Conservation (phyloP, 345 rosid species). For the Mallotus nudiflorus region DNA sequence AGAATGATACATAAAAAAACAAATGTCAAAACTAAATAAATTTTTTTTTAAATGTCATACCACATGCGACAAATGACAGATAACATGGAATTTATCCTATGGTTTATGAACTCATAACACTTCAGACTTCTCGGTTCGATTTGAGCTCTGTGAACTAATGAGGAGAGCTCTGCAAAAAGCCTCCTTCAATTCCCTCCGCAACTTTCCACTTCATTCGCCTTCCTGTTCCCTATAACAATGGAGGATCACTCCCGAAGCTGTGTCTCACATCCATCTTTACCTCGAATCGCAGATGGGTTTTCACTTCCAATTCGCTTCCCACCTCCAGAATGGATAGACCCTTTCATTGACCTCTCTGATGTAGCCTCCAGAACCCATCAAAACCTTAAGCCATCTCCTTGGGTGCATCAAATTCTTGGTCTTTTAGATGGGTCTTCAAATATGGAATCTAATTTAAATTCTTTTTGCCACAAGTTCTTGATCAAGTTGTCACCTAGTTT, state of each 20-base stretch:
- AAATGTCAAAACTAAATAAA: no score
- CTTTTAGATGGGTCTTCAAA: slow-evolving; percentile 63
- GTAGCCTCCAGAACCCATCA: slow-evolving; percentile 38
- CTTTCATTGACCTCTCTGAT: slow-evolving; percentile 69
- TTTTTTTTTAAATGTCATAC: no score
- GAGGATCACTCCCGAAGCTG: slow-evolving; percentile 19
- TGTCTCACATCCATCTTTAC: slow-evolving; percentile 14
- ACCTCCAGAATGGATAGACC: slow-evolving; percentile 90
- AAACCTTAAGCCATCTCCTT: slow-evolving; percentile 60
- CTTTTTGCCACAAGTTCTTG: slow-evolving; percentile 58
- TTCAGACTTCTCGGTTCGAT: no score
- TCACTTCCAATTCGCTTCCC: slow-evolving; percentile 50
- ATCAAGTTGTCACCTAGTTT: slow-evolving; percentile 64
- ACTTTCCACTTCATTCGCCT: slow-evolving; percentile 10
- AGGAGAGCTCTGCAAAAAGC: slow-evolving; percentile 27
- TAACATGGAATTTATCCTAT: no score
- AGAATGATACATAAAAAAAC: no score
- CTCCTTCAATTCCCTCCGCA: slow-evolving; percentile 10
- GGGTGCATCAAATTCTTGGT: slow-evolving; percentile 60
- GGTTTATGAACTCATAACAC: no score
- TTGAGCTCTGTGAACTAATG: no score
- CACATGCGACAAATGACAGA: no score
- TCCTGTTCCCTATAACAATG: slow-evolving; percentile 29
- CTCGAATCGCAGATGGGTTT: slow-evolving; percentile 40
- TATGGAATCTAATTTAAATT: slow-evolving; percentile 66